Conservation (phyloP, 1,284 basidiomycete genomes). For the Thecaphora thlaspeos region DNA sequence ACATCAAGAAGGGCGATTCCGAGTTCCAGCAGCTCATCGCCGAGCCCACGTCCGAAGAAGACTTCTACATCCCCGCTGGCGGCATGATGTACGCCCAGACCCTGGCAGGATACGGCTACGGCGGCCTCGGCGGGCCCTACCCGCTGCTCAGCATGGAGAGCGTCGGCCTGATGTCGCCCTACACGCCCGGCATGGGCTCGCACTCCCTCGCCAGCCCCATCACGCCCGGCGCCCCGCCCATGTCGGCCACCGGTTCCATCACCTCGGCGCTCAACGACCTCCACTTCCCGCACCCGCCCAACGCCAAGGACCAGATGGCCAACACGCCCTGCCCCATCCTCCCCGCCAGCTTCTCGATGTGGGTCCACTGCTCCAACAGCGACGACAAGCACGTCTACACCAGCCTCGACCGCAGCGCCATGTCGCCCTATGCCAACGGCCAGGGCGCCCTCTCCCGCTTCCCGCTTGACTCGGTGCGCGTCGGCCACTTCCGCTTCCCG, state of each 20-base stretch:
- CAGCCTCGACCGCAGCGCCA: slow-evolving; percentile 44
- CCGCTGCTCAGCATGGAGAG: slow-evolving; percentile 33
- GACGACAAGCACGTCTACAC: slow-evolving; percentile 55
- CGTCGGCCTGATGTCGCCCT: slow-evolving; percentile 42
- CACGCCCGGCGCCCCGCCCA: slow-evolving; percentile 34
- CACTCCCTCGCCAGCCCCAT: slow-evolving; percentile 28
- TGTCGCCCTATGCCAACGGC: slow-evolving; percentile 40
- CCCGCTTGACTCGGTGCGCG: slow-evolving; percentile 38
- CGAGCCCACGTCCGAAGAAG: slow-evolving; percentile 53
- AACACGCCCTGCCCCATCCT: slow-evolving; percentile 43
- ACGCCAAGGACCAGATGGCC: slow-evolving; percentile 23
- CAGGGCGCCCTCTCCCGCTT: slow-evolving; percentile 40
- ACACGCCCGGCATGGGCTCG: slow-evolving; percentile 30
- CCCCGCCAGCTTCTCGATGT: slow-evolving; percentile 56
- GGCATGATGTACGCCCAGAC: slow-evolving; percentile 57
- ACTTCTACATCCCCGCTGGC: slow-evolving; percentile 57
- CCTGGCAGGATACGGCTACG: slow-evolving; percentile 53
- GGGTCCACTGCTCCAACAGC: slow-evolving; percentile 46
- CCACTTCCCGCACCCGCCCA: slow-evolving; percentile 29
- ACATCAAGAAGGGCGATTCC: slow-evolving; percentile 57
- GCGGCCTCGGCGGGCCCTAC: slow-evolving; percentile 43
- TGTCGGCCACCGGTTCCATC: slow-evolving; percentile 44
- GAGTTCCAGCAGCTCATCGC: slow-evolving; percentile 57
- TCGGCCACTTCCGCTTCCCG: slow-evolving; percentile 54
- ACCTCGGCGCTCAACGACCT: slow-evolving; percentile 48